phyloP scores from a whole-genome alignment of 768 basidiomycete species.

The Leccinum truebloodii region DNA sequence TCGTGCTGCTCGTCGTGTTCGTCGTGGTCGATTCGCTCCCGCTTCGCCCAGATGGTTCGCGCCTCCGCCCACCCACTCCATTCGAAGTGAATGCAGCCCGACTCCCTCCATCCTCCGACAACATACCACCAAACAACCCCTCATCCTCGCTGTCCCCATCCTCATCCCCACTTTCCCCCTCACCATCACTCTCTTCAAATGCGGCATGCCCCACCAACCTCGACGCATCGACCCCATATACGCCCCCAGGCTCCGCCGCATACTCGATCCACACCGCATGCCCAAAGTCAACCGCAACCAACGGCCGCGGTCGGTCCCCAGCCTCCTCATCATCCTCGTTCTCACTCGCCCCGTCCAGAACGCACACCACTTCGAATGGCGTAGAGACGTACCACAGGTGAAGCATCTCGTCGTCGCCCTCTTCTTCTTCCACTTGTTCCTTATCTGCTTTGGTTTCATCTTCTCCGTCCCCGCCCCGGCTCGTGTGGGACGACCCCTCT shows the following conservation, averaged over 20 bases:
- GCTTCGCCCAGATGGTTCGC: not conserved
- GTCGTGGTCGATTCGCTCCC: constrained; percentile 5
- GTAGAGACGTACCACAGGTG: constrained; percentile 69
- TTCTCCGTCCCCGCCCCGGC: not conserved
- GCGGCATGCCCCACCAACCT: constrained; percentile 29
- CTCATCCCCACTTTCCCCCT: constrained; percentile 14
- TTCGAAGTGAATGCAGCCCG: constrained; percentile 4
- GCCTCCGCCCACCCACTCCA: not conserved
- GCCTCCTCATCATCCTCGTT: constrained; percentile 36
- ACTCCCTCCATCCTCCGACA: constrained; percentile 11
- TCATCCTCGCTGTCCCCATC: constrained; percentile 6
- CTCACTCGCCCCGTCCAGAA: constrained; percentile 44
- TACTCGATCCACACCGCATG: constrained; percentile 85
- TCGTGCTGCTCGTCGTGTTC: not conserved
- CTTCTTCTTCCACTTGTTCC: constrained; percentile 24
- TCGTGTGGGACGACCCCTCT: constrained; percentile 2
- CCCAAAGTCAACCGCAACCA: constrained; percentile 85
- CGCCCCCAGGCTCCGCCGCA: constrained; percentile 33
- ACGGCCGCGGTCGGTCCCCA: constrained; percentile 57
- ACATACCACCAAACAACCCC: constrained; percentile 10
- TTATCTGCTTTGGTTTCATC: not conserved
- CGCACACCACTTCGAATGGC: constrained; percentile 72
- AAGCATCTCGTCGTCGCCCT: constrained; percentile 62
- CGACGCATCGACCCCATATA: constrained; percentile 31
- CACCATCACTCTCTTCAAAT: constrained; percentile 32